Evolutionary conservation across 768 basidiomycete species (phyloP), one percentile per base, ranked within the genome.

Genomic region (Lactarius akahatsu): DNA sequence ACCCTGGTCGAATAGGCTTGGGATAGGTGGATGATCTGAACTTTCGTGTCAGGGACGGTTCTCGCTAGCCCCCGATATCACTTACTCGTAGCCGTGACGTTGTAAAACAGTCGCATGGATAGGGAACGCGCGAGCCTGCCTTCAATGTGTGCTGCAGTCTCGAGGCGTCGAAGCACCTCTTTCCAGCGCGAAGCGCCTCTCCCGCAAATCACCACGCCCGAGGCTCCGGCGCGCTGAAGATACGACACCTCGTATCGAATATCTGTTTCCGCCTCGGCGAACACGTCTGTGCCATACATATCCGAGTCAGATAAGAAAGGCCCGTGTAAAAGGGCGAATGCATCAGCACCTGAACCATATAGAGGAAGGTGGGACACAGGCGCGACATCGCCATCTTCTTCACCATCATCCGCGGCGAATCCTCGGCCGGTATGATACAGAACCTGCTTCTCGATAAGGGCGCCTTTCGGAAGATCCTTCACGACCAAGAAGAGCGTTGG

Each of bases 361-460:
- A 71, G 59, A 20, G 86, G 84, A 20, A 70, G 63, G 36, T 72
- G 72, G 10, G 76, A 71, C 55, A 80, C 73, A 36, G 78, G 59
- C 5, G 72, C 72, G 1, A 67, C 36, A 58, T 83, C 84, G n/a
- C 78, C 83, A 38, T 83, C 84, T 41, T 83, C 83, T 58, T 83
- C 83, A 59, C 83, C 83, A 59, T 83, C 83, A 60, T 82, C 83
- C 4, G 68, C 62, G 16, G 80, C 62, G n/a, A 74, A 68, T 63
- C 80, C 83, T 41, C 83, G 82, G 3, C 90, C 89, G 0, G 88
- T 91, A 71, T 92, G 90, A 13, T 86, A 73, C 8, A 91, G 69
- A 2, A 88, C 85, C 73, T 94, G 92, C 71, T 91, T 92, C 74
- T 94, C 92, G 13, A 92, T 72, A 40, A 84, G 74, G 1, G 91